Evolutionary conservation across 2,329 filamentous ascomycete species (phyloP).

Genomic region (Epichloe gansuensis): DNA sequence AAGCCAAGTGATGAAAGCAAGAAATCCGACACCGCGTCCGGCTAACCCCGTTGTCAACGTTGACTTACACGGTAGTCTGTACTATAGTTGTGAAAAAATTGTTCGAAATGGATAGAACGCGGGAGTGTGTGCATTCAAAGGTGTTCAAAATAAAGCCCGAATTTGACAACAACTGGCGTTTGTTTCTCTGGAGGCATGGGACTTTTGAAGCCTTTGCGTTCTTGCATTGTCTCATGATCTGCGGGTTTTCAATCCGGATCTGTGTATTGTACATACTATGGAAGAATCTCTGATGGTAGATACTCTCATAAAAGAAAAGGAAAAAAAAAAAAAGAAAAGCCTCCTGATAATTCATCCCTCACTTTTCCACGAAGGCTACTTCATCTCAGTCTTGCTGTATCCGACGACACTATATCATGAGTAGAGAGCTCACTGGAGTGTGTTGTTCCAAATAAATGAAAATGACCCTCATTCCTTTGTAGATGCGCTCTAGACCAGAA

Average conservation of each 20-base stretch:
- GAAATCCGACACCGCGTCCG: slow-evolving; percentile 23
- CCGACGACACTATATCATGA: no score
- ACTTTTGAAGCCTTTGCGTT: background rate
- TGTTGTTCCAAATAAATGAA: no score
- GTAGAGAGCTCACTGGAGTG: no score
- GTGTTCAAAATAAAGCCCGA: slow-evolving; percentile 24
- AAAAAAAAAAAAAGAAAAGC: slow-evolving; percentile 18
- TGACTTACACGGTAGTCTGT: slow-evolving; percentile 11
- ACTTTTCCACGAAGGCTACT: no score
- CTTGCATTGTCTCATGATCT: background rate
- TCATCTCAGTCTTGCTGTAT: no score
- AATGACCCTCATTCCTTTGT: no score
- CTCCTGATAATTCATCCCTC: slow-evolving; percentile 12
- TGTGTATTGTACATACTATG: slow-evolving; percentile 21
- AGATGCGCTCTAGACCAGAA: no score
- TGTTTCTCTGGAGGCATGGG: slow-evolving; percentile 12
- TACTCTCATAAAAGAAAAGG: slow-evolving; percentile 6
- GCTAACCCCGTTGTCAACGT: slow-evolving; percentile 14
- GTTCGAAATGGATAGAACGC: slow-evolving; percentile 8
- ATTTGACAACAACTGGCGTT: slow-evolving; percentile 5
- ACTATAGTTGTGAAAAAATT: slow-evolving; percentile 8
- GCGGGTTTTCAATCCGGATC: background rate
- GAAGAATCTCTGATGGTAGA: slow-evolving; percentile 11
- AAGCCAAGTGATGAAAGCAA: slow-evolving; percentile 19
- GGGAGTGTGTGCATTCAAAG: slow-evolving; percentile 20